Percentiles rank a stretch among this genome's conserved stretches.
phyloP scores from a whole-genome alignment of 148 eudicot genomes.

The Cornus florida region DNA sequence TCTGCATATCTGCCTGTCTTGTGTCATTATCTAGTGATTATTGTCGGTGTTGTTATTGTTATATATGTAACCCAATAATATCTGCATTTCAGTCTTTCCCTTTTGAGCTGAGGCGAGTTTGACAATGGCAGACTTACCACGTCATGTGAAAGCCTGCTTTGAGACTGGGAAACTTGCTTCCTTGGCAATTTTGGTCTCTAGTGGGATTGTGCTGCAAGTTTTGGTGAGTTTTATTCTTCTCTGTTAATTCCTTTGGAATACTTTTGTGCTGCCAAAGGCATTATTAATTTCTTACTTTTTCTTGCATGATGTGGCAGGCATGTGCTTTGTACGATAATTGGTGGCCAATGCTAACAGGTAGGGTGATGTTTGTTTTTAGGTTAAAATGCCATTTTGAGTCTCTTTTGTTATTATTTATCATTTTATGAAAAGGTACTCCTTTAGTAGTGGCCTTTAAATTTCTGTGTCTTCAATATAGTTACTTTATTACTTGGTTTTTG shows the following conservation, averaged over 20 bases:
- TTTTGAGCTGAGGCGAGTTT: constrained; percentile 32
- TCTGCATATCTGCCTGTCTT: constrained; percentile 8
- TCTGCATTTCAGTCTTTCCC: constrained; percentile 11
- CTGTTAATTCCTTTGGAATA: background rate
- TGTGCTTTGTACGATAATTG: constrained; percentile 93
- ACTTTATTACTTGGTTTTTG: no score
- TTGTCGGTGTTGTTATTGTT: background rate
- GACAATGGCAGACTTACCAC: constrained; percentile 70
- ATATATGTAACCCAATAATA: background rate
- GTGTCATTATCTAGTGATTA: background rate
- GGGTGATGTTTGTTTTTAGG: background rate
- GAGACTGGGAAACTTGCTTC: constrained; percentile 78
- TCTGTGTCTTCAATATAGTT: no score
- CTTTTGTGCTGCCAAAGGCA: background rate
- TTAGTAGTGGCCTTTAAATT: no score
- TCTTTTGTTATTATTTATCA: no score
- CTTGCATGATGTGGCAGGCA: constrained; percentile 55
- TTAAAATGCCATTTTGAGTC: background rate
- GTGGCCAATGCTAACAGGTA: constrained; percentile 99
- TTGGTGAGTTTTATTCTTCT: constrained; percentile 45
- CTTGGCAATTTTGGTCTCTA: constrained; percentile 73
- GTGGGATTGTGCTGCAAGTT: constrained; percentile 78
- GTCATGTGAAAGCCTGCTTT: constrained; percentile 58
- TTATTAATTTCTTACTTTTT: constrained; percentile 2
- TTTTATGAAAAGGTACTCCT: background rate